Evolutionary conservation across 1,284 basidiomycete genomes (phyloP), one percentile per base, ranked within the genome.

Genomic region (Melampsora americana): DNA sequence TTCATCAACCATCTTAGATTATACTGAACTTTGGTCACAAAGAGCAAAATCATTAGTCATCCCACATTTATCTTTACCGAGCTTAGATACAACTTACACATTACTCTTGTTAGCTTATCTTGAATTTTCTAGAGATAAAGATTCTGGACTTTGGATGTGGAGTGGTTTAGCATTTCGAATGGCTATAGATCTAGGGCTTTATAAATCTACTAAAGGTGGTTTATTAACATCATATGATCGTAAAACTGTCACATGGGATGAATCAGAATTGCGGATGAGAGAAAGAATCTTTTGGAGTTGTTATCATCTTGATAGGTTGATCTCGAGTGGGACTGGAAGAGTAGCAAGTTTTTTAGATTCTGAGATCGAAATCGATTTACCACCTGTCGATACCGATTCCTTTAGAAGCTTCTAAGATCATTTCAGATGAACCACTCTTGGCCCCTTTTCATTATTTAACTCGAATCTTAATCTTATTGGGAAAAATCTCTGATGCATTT

Each of bases 111-210:
- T 78, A 5, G 73, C 77, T 5, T 78, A 78, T 60, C 73, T 69
- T 32, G 77, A 78, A 46, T 76, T 75, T 56, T 69, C 53, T 1
- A 59, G 66, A 11, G 77, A 78, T 9, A 62, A 76, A 7, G 77
- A 78, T 18, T 65, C 66, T 14, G 77, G 77, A 11, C 50, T 78
- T 6, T 78, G 77, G 77, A 66, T 69, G 30, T 78, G 76, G 67
- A 61, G 48, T 35, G 77, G 77, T 0, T 66, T 78, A 61, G 77
- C 77, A 1, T 76, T 78, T 26, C 71, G 77, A 18, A 62, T 65
- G 48, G 59, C 61, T 28, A 67, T 75, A 14, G 77, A 78, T 14
- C 20, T 78, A 5, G 77, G 77, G 7, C 59, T 78, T 23, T 72
- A 78, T 67, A 78, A 78, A 66, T 73, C 66, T 48, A 6, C 66